Evolutionary conservation across 140 eudicot genomes (phyloP).

Genomic region (Anethum foeniculum): DNA sequence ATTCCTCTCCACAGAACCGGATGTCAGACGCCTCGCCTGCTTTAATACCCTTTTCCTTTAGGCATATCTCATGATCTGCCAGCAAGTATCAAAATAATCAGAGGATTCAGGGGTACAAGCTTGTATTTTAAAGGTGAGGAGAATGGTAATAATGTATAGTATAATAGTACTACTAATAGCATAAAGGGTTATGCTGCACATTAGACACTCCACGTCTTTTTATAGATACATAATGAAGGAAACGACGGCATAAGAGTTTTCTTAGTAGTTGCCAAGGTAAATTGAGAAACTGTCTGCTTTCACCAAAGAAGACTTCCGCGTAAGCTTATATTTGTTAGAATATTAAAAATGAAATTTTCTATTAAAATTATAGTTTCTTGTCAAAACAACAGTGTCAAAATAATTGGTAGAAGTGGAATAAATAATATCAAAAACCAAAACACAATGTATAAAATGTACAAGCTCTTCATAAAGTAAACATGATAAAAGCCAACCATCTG

Average conservation of each 20-base stretch:
- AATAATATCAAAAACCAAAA: not conserved
- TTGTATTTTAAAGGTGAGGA: not conserved
- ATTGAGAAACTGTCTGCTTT: not conserved
- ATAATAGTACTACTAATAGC: not conserved
- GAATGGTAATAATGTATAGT: not conserved
- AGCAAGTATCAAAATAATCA: constrained; percentile 15
- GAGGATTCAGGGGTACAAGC: constrained; percentile 6
- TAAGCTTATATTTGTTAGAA: not conserved
- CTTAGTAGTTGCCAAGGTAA: not conserved
- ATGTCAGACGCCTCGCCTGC: constrained; percentile 30
- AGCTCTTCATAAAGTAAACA: not conserved
- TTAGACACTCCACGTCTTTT: not conserved
- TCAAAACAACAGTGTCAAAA: not conserved
- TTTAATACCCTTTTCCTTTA: constrained; percentile 22
- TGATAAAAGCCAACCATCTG: not conserved
- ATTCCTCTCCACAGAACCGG: constrained; percentile 76
- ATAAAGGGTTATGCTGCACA: not conserved
- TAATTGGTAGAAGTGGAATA: not conserved
- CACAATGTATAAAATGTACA: not conserved
- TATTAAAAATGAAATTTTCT: not conserved
- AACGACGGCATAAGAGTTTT: not conserved
- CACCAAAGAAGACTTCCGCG: not conserved
- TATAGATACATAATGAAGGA: constrained; percentile 7
- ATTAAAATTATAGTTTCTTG: not conserved
- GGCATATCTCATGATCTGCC: constrained; percentile 73